Percentiles rank a stretch among this genome's conserved stretches.
Conservation (phyloP, 2,329 filamentous ascomycete species). For the Pezicula carpinea region DNA sequence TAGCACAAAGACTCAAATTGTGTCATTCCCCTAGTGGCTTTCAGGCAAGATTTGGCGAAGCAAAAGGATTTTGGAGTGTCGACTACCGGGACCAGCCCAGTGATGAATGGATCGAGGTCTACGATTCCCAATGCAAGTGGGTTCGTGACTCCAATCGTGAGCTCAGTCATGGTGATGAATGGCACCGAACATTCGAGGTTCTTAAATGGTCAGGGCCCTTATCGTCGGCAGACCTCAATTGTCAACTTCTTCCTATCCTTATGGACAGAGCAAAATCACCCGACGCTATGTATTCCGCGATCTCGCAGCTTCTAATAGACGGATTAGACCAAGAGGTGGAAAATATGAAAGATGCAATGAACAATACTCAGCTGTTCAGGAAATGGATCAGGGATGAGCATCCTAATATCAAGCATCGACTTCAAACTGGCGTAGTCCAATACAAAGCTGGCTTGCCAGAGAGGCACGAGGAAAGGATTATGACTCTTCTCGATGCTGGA, state of each 20-base stretch:
- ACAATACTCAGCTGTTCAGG: conserved; percentile 44
- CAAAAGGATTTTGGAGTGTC: conserved; percentile 72
- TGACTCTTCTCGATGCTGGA: conserved; percentile 52
- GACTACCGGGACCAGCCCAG: conserved; percentile 44
- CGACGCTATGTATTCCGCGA: conserved; percentile 37
- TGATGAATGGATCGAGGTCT: conserved; percentile 61
- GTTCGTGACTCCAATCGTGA: conserved; percentile 40
- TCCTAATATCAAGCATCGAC: conserved; percentile 33
- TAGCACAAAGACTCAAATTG: conserved; percentile 48
- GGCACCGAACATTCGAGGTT: conserved; percentile 63
- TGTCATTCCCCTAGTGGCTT: conserved; percentile 55
- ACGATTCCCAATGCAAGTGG: conserved; percentile 67
- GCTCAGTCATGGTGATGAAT: conserved; percentile 28
- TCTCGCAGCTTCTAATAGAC: conserved; percentile 45
- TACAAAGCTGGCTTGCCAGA: conserved; percentile 19
- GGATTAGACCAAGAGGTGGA: conserved; percentile 49
- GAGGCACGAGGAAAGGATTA: conserved; percentile 42
- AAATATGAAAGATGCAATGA: conserved; percentile 45
- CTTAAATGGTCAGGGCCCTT: conserved; percentile 42
- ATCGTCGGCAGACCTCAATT: conserved; percentile 53
- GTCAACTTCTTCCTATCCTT: conserved; percentile 65
- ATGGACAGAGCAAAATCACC: conserved; percentile 50
- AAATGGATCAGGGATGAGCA: conserved; percentile 48
- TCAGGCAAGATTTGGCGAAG: conserved; percentile 66
- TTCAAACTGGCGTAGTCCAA: conserved; percentile 19